Evolutionary conservation across 2,329 filamentous ascomycete genomes (phyloP), one percentile per base, ranked within the genome.

Genomic region (Botryotinia convoluta): DNA sequence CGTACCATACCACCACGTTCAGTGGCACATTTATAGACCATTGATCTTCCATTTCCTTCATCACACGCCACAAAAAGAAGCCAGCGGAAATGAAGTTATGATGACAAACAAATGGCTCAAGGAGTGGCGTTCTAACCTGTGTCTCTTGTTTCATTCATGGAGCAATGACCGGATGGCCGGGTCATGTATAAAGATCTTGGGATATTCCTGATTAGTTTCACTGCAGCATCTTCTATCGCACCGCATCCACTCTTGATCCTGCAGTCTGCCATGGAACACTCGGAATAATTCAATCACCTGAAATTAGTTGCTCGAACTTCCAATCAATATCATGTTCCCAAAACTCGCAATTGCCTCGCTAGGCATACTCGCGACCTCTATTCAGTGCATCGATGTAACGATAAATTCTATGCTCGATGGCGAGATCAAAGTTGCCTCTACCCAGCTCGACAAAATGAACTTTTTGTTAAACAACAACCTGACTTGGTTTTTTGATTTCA

Each of bases 401-500:
- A 77, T 75, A 44, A 79, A 85, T 74, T 81, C 84, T 29, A 79
- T 80, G 14, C 79, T 84, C 32, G 82, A 83, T 67, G 81, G 83
- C 18, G 74, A 82, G 61, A 80, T 85, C 37, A 80, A 78, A 72
- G 79, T 78, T 51, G 82, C 84, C 60, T 81, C 84, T 45, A 86
- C 85, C 39, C 82, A 84, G 61, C 83, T 85, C 22, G 85, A 87
- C 74, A 82, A 84, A 48, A 80, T 84, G 35, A 78, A 78, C 1
- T 79, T 85, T 1, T 82, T 87, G 14, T 74, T 81, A 26, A 78
- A 79, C 26, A 79, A 85, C 74, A 79, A 79, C 26, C 83, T 84
- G 76, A 59, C 62, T 20, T 87, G 85, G 85, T 78, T 81, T 60
- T 87, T 86, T 78, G 84, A 87, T 80, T 88, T 87, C 79, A 82